Percentiles rank a stretch among this genome's conserved stretches.
phyloP scores from a whole-genome alignment of 176 grass and related monocot species.

The Musa beccarii region DNA sequence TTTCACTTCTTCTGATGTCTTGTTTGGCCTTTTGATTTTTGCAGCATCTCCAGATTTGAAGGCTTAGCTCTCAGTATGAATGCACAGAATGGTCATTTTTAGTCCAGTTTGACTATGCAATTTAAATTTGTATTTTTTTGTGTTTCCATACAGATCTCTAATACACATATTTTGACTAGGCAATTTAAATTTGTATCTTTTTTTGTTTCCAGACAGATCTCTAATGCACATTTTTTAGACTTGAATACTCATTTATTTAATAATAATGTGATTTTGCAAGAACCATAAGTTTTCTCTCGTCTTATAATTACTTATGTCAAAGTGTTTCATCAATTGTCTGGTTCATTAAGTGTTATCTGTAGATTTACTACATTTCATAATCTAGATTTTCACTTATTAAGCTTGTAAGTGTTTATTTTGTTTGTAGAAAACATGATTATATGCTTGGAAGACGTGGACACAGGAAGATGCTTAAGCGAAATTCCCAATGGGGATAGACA shows the following conservation, averaged over 20 bases:
- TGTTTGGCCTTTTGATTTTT: too few relatives aligned
- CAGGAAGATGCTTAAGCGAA: slow-evolving; percentile 75
- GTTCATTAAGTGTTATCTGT: neutral
- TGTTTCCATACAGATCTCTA: too few relatives aligned
- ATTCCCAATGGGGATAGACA: slow-evolving; percentile 47
- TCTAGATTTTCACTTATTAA: neutral
- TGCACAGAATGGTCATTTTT: too few relatives aligned
- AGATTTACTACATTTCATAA: neutral
- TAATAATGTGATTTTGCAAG: neutral
- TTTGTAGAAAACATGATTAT: slow-evolving; percentile 93
- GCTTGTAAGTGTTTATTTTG: slow-evolving; percentile 30
- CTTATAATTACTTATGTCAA: neutral
- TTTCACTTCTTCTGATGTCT: too few relatives aligned
- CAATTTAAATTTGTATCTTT: neutral
- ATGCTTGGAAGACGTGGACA: slow-evolving; percentile 86
- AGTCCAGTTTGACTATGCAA: too few relatives aligned
- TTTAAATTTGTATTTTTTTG: neutral
- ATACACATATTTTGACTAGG: too few relatives aligned
- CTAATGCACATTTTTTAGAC: neutral
- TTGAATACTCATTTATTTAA: neutral
- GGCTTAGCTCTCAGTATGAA: too few relatives aligned
- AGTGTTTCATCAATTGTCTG: neutral
- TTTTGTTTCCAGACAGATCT: neutral
- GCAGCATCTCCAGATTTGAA: too few relatives aligned
- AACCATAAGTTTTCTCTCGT: neutral